Base-by-base conservation (phyloP, 2,329 filamentous ascomycete genomes). In the Arthrobotrys megalospora region DNA sequence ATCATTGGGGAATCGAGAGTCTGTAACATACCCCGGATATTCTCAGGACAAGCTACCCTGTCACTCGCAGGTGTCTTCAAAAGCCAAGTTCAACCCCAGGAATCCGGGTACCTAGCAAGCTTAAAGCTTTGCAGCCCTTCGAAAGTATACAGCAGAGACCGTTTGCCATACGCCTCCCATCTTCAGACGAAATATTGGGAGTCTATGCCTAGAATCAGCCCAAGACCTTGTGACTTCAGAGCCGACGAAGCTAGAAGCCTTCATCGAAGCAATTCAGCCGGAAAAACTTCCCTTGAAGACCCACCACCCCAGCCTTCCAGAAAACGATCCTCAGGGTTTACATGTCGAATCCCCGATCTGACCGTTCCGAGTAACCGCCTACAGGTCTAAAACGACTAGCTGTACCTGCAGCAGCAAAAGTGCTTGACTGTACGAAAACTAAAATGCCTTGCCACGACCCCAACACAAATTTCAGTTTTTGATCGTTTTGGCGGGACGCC, bases 21-120 rank as follows among this genome's bases (percentile, higher is more conserved):
- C 75, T 78, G 67, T 78, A 78, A 78, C 75, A 78, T 55, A 72
- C 75, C 75, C 75, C 62, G 63, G 72, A 67, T 68, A 62, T 68
- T 68, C 52, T 71, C 48, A 45, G 36, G 53, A 60, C 75, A 72
- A 43, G 67, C 67, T 45, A 71, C 66, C 73, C 32, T 32, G 62
- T 32, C 47, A 12, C 52, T 8, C 16, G 7, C 41, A 47, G 47
- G 52, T 28, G 11, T 58, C 60, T 36, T 14, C 48, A 52, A 77
- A 76, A 58, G 66, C 48, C 65, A 70, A 70, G 64, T 71, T 70
- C 43, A 38, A 48, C 65, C 50, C 52, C 52, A 60, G 50, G 43
- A n/a, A 34, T 10, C 24, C 32, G 7, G 52, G 41, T 69, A 69
- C 66, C 52, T 60, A 10, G 41, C 52, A 24, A 36, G 41, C 32